Base-by-base conservation (phyloP, 2,329 filamentous ascomycete species). In the Balansia obtecta region DNA sequence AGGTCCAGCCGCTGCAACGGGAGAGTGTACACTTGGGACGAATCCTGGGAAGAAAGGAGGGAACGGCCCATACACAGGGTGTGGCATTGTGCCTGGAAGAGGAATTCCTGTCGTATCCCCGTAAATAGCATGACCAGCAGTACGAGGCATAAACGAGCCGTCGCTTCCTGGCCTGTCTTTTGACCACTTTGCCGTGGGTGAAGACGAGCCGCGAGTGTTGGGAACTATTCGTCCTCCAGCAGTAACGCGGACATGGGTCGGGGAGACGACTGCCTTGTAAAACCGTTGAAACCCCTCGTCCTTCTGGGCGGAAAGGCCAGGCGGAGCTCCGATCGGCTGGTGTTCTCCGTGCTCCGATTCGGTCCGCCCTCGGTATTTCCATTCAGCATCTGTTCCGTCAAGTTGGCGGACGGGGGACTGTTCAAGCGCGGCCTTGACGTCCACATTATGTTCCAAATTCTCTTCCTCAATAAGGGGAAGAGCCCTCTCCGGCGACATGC, bases 271-370 rank as follows among this genome's bases (percentile, higher is more conserved):
- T 11, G 80, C 79, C 60, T 81, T 80, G 66, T 80, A 83, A 60
- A 85, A 85, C 48, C 75, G 72, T 61, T 82, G 76, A 56, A 85
- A 85, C n/a, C 81, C 81, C 61, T 83, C 79, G 34, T 73, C 74
- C 56, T 76, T 74, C 61, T 83, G 80, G 27, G 76, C 74, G 38
- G 63, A 65, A 34, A 76, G 62, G 9, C 71, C 76, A 18, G 71
- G 63, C 11, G 79, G 79, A 20, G 78, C 78, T 47, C 74, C 66
- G 37, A 79, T 65, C 7, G 77, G 76, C 45, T 74, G 74, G 41
- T 60, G 65, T 42, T 64, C 63, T 16, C 62, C 58, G n/a, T 68
- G 57, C 54, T 76, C 71, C 1, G 68, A 68, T 16, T 68, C 68
- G 46, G 64, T 68, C 49, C 75, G 66, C 46, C 73, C 70, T 38